These are phyloP conservation scores for Triticum turgidum DNA, from an alignment of 176 grass and related monocot genomes.

Conservation along the genomic window DNA sequence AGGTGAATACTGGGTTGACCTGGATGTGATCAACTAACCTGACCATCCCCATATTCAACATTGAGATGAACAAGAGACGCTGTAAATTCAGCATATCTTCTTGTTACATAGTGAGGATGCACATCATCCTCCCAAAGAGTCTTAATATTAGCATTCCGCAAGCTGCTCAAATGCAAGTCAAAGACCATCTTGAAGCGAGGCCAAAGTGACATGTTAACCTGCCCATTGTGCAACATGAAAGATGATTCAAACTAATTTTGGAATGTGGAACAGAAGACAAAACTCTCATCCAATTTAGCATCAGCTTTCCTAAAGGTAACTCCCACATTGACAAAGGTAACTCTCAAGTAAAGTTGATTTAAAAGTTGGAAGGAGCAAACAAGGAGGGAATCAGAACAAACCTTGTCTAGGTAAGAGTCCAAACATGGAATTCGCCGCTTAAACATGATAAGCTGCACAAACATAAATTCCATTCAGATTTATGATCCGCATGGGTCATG, in stretches of 20 bases:
- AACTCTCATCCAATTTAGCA: not conserved
- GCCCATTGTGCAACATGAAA: conserved; percentile 28
- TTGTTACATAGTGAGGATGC: conserved; percentile 92
- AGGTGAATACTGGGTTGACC: conserved; percentile 5
- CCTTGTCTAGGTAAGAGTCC: conserved; percentile 99
- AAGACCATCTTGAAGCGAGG: conserved; percentile 99
- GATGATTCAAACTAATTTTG: conserved; percentile 16
- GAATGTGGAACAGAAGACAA: conserved; percentile 8
- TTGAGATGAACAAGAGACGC: conserved; percentile 94
- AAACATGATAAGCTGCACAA: conserved; percentile 98
- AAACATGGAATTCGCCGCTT: conserved; percentile 87
- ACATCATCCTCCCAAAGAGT: conserved; percentile 96
- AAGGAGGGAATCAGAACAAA: conserved; percentile 32
- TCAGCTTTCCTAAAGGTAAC: not conserved
- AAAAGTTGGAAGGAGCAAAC: not conserved
- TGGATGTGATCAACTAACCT: conserved; percentile 56
- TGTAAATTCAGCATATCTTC: conserved; percentile 95
- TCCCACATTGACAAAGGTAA: not conserved
- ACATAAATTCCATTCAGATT: conserved; percentile 32
- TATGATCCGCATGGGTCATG: not conserved
- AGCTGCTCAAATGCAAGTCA: conserved; percentile 92
- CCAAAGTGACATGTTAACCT: conserved; percentile 94
- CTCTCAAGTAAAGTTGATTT: not conserved
- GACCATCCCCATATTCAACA: conserved; percentile 95
- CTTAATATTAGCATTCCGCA: conserved; percentile 88